These are phyloP conservation scores for Taxawa tesnikishii DNA, from an alignment of 2,329 filamentous ascomycete species.

Conservation along the genomic window DNA sequence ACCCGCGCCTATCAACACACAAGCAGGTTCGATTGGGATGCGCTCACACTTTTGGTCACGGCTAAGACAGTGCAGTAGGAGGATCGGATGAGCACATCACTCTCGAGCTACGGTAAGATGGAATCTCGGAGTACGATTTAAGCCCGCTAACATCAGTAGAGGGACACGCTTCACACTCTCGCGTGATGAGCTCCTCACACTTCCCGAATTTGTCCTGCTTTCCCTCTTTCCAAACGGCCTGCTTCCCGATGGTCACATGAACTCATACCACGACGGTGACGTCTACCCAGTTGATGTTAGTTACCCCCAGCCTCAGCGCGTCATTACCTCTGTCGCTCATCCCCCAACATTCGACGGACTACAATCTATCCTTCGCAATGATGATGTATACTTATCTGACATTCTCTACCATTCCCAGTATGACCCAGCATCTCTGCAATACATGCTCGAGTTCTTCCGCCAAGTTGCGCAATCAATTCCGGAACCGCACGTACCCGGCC, in stretches of 20 bases:
- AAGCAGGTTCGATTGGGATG: slow-evolving; percentile 74
- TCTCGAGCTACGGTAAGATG: slow-evolving; percentile 74
- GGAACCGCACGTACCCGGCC: slow-evolving; percentile 50
- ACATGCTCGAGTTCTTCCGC: slow-evolving; percentile 98
- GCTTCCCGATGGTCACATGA: slow-evolving; percentile 92
- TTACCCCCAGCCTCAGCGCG: slow-evolving; percentile 17
- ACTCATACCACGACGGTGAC: slow-evolving; percentile 81
- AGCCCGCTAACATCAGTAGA: slow-evolving; percentile 35
- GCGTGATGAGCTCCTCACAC: slow-evolving; percentile 82
- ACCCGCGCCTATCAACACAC: slow-evolving; percentile 70
- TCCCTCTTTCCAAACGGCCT: slow-evolving; percentile 99
- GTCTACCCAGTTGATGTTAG: slow-evolving; percentile 95
- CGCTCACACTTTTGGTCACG: too few relatives aligned
- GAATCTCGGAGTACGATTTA: not conserved
- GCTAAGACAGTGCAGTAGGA: slow-evolving; percentile 44
- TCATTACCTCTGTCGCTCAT: slow-evolving; percentile 18
- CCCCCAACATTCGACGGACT: slow-evolving; percentile 25
- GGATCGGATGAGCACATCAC: slow-evolving; percentile 88
- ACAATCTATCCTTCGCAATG: slow-evolving; percentile 26
- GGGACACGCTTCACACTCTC: slow-evolving; percentile 90
- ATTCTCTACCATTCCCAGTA: slow-evolving; percentile 56
- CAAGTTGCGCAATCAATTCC: slow-evolving; percentile 94
- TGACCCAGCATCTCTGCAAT: slow-evolving; percentile 88
- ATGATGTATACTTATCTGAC: slow-evolving; percentile 43
- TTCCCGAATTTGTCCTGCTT: slow-evolving; percentile 92